Evolutionary conservation across 768 basidiomycete genomes (phyloP).

Genomic region (Tulasnella sp.): DNA sequence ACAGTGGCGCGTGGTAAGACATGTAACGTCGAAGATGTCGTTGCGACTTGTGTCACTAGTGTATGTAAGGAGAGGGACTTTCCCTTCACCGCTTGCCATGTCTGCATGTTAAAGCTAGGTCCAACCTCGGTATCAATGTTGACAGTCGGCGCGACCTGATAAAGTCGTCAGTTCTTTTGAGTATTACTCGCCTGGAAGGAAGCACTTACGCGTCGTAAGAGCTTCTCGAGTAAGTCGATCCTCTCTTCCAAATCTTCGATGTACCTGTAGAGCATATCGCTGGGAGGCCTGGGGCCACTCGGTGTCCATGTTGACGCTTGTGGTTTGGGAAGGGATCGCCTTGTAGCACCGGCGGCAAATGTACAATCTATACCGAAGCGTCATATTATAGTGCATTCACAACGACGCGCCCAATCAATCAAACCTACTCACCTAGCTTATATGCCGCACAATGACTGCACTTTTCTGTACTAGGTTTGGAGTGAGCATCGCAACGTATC

Average conservation of each 20-base stretch:
- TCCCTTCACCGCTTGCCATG: slow-evolving; percentile 13
- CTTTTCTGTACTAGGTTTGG: neutral
- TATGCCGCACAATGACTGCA: slow-evolving; percentile 16
- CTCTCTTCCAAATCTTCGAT: slow-evolving; percentile 48
- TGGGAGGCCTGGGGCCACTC: neutral
- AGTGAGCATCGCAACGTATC: slow-evolving; percentile 33
- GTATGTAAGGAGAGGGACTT: slow-evolving; percentile 22
- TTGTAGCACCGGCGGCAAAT: slow-evolving; percentile 32
- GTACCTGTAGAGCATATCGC: slow-evolving; percentile 25
- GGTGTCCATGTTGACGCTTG: slow-evolving; percentile 21
- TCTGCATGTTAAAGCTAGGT: slow-evolving; percentile 11
- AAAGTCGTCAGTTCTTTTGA: slow-evolving; percentile 23
- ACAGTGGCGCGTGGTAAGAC: neutral
- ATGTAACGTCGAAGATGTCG: neutral
- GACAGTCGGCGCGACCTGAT: slow-evolving; percentile 26
- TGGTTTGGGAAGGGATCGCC: slow-evolving; percentile 58
- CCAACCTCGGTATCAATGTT: slow-evolving; percentile 21
- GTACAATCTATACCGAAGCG: slow-evolving; percentile 39
- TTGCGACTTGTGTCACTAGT: neutral
- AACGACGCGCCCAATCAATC: neutral
- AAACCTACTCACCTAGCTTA: slow-evolving; percentile 47
- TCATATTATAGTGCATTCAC: slow-evolving; percentile 25
- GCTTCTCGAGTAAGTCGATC: slow-evolving; percentile 41
- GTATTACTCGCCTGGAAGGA: neutral
- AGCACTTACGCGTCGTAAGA: slow-evolving; percentile 32